Base-by-base conservation (phyloP, 768 basidiomycete species). In the Piloderma croceum region DNA sequence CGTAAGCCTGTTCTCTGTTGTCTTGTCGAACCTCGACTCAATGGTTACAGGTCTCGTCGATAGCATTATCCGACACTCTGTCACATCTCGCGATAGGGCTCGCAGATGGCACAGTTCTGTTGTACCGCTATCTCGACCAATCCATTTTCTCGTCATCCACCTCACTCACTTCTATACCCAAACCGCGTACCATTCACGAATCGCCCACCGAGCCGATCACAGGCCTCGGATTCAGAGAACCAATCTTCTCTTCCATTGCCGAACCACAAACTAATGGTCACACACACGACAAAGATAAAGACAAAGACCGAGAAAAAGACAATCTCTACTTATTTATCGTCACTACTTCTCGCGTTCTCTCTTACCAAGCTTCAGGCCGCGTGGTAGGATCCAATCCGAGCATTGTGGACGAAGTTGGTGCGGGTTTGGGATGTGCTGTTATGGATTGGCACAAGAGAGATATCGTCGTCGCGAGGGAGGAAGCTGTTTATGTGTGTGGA, bases 81-180 rank as follows among this genome's bases (percentile, higher is more conserved):
- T 77, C 87, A 1, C 88, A 92, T 58, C 77, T 99, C 19, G 84
- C 93, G 5, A 76, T 98, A 29, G 96, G 93, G 11, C 76, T 98
- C n/a, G 91, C 82, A 5, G 93, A 97, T 54, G 96, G 96, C 19
- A 88, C 88, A 0, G 93, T 96, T 12, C 71, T 98, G 7, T 70
- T 96, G 12, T 94, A 90, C 58, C 80, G 90, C 6, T 90, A 97
- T 54, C 69, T 97, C 15, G 84, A 93, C 58, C 92, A 97, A 57
- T 91, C 91, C 1, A 69, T 94, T 24, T 74, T 82, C 3, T 77
- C 87, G 34, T 50, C 59, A 13, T 78, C 81, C 9, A 62, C 71
- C 13, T 73, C 84, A 4, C 65, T 90, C 9, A 81, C 82, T 10
- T 61, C 81, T 5, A 63, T 97, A n/a, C 91, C 91, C 0, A 97